A percentile compares a stretch with the other conserved stretches of the same genome.
phyloP scores from a whole-genome alignment of 352 stramenopile species.

The Stramenopiles sp. region DNA sequence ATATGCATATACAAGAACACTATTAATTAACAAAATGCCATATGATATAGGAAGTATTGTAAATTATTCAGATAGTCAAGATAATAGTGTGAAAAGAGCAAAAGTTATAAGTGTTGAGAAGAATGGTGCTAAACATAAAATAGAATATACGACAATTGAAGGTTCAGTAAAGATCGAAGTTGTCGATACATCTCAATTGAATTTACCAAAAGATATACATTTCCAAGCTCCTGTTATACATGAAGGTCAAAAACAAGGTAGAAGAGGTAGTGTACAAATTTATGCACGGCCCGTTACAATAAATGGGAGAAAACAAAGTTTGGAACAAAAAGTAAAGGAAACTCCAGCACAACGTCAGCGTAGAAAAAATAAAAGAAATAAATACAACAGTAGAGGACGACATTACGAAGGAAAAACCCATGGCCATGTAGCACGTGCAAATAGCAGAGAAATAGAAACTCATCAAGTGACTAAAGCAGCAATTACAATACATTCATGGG shows the following conservation, averaged over 20 bases:
- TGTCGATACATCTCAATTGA: background rate
- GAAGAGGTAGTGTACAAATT: background rate
- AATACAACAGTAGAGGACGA: background rate
- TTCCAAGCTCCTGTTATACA: background rate
- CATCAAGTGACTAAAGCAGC: background rate
- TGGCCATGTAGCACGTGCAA: background rate
- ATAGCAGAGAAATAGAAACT: background rate
- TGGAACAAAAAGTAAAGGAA: background rate
- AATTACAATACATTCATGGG: background rate
- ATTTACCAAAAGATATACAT: background rate
- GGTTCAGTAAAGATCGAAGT: background rate
- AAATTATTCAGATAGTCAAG: background rate
- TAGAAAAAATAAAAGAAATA: background rate
- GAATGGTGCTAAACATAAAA: background rate
- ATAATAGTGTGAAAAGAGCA: background rate
- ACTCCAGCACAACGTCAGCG: background rate
- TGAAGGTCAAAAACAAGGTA: background rate
- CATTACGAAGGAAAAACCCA: background rate
- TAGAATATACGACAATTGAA: background rate
- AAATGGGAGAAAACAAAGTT: background rate
- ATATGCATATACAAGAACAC: no score
- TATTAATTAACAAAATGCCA: no score
- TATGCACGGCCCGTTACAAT: background rate
- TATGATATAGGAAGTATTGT: background rate
- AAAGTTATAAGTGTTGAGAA: background rate